phyloP scores from a whole-genome alignment of 768 basidiomycete species.

The Macrolepiota fuliginosa region DNA sequence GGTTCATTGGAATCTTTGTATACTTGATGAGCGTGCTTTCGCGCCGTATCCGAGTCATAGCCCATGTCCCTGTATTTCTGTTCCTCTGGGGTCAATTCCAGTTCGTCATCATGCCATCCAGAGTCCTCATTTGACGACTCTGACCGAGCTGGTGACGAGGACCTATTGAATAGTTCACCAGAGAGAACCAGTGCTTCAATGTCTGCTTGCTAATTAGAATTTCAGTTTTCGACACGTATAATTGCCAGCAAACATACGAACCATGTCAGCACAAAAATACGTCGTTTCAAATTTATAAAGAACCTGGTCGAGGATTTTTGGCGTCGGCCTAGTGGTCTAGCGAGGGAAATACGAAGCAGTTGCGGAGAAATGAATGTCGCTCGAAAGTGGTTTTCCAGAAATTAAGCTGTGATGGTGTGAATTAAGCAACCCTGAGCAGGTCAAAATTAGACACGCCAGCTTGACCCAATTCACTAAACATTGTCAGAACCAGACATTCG shows the following conservation, averaged over 20 bases:
- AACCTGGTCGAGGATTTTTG: background rate
- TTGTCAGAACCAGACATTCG: background rate
- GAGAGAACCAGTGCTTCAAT: conserved; percentile 76
- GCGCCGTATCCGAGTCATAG: conserved; percentile 41
- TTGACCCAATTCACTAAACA: background rate
- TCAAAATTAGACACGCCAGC: background rate
- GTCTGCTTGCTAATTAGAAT: conserved; percentile 31
- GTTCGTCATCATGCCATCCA: conserved; percentile 54
- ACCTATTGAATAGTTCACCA: conserved; percentile 68
- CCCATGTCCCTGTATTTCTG: conserved; percentile 38
- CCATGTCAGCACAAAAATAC: conserved; percentile 1
- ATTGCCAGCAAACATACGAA: background rate
- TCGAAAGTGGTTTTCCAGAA: background rate
- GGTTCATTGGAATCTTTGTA: conserved; percentile 27
- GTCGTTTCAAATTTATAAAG: background rate
- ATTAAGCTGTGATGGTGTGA: background rate
- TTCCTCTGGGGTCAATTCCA: conserved; percentile 32
- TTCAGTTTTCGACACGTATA: background rate
- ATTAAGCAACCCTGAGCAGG: background rate
- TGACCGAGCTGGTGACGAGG: conserved; percentile 65
- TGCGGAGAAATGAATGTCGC: background rate
- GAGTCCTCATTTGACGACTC: conserved; percentile 47
- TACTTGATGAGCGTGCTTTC: conserved; percentile 31
- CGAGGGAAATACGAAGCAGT: background rate
- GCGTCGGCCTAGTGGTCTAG: background rate